Evolutionary conservation across 1,284 basidiomycete genomes (phyloP), one percentile per base, ranked within the genome.

Genomic region (Ganoderma resinaceum): DNA sequence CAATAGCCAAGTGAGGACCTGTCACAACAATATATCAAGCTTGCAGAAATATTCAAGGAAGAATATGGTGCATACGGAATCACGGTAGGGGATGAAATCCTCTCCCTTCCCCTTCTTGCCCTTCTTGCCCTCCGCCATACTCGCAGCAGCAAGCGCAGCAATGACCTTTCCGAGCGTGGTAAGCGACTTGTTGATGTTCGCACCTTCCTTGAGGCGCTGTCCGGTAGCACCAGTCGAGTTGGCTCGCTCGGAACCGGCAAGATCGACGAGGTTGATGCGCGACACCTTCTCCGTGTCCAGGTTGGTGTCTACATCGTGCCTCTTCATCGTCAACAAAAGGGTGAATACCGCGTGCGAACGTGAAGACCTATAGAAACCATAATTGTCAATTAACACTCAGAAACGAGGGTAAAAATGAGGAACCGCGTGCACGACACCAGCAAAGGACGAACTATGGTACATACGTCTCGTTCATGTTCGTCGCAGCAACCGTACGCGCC

Each of bases 391-490:
- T 58, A 23, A 29, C 12, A 23, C 11, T 29, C 14, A 14, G 5
- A 60, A 52, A 9, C n/a, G 23, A 23, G 12, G 23, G 11, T 20
- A 42, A 20, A 42, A 14, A 42, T 42, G 40, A n/a, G 23, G 46
- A 52, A 26, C 14, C 20, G 18, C 55, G 12, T n/a, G n/a, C 55
- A 58, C 29, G 33, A 9, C 20, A n/a, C 20, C 31, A 58, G n/a
- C 18, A n/a, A 23, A n/a, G n/a, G n/a, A 18, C 31, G 35, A 57
- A 18, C 6, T 40, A 16, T 9, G 8, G 52, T 35, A 83, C 90
- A 73, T 77, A 93, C 83, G 98, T 99, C 83, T 99, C 98, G 82
- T 99, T 99, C 98, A 99, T 99, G 81, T 98, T 95, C 29, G 98
- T 99, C 26, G 98, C 97, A 12, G 98, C 98, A 12, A 99, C 97